Evolutionary conservation across 1,284 basidiomycete species (phyloP).

Genomic region (Rhodofomes roseus): DNA sequence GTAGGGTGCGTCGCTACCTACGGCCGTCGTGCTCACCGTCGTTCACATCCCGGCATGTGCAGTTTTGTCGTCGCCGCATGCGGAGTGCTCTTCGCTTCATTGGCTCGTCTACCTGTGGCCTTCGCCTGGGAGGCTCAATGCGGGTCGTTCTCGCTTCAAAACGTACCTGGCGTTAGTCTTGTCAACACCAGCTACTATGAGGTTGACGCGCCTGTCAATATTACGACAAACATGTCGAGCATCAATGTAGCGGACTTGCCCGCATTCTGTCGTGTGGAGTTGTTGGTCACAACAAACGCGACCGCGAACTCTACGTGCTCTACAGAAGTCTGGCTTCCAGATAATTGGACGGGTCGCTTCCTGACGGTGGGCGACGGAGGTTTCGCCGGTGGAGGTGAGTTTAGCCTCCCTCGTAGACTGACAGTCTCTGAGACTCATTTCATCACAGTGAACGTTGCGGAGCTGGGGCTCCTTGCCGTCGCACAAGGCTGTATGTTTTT

Average conservation of each 20-base stretch:
- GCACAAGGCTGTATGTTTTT: constrained; percentile 21
- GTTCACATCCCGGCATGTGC: too few relatives aligned
- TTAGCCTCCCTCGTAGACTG: not conserved
- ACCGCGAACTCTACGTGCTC: constrained; percentile 19
- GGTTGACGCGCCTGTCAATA: constrained; percentile 10
- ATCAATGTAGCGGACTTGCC: constrained; percentile 14
- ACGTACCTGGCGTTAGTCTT: constrained; percentile 6
- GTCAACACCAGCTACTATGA: constrained; percentile 12
- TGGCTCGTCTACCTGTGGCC: too few relatives aligned
- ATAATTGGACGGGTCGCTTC: constrained; percentile 26
- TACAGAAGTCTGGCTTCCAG: constrained; percentile 28
- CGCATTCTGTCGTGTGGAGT: constrained; percentile 19
- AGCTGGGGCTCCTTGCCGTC: constrained; percentile 24
- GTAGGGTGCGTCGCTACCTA: too few relatives aligned
- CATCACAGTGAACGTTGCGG: constrained; percentile 21
- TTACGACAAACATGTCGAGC: constrained; percentile 11
- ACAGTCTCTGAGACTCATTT: not conserved
- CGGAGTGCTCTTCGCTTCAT: too few relatives aligned
- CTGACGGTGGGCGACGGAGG: constrained; percentile 27
- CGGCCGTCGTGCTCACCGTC: too few relatives aligned
- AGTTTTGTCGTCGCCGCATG: too few relatives aligned
- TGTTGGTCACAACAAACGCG: constrained; percentile 19
- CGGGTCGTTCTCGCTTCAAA: not conserved
- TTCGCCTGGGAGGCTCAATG: constrained; percentile 1
- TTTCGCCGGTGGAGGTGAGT: constrained; percentile 23